Conservation (phyloP, 2,329 filamentous ascomycete genomes). For the Nothophoma quercina region DNA sequence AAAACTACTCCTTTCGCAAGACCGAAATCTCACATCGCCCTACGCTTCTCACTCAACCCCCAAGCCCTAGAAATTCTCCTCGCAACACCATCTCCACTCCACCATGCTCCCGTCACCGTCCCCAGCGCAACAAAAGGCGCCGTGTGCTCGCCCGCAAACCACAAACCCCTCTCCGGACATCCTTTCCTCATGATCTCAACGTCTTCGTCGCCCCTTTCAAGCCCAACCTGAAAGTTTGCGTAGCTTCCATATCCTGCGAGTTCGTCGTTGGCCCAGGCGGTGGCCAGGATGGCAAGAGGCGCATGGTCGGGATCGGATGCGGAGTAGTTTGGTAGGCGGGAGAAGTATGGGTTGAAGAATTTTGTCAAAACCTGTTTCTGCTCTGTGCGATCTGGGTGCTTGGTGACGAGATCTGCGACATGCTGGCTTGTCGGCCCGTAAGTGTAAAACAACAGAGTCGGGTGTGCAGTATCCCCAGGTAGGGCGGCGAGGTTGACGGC, state of each 20-base stretch:
- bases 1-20: no score
- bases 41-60: constrained; percentile 39
- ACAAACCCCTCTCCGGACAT: constrained; percentile 71
- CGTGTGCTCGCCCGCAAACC: constrained; percentile 91
- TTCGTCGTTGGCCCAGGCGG: constrained; percentile 79
- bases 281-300: constrained; percentile 71
- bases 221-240: constrained; percentile 81
- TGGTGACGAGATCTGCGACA: constrained; percentile 37
- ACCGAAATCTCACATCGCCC: no score
- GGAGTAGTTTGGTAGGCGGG: constrained; percentile 73
- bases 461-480: constrained; percentile 65
- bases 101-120: constrained; percentile 78
- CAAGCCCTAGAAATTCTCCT: constrained; percentile 66
- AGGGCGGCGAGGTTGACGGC: constrained; percentile 78
- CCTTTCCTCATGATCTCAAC: constrained; percentile 67
- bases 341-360: constrained; percentile 82
- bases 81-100: constrained; percentile 83
- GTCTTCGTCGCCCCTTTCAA: constrained; percentile 74
- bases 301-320: constrained; percentile 62
- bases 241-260: constrained; percentile 85
- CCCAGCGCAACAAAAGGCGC: constrained; percentile 82
- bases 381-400: constrained; percentile 50
- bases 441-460: constrained; percentile 85
- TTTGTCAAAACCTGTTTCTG: constrained; percentile 61
- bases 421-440: constrained; percentile 61